These are phyloP conservation scores for Arachis monticola DNA, from an alignment of 331 rosid species.

Conservation along the genomic window DNA sequence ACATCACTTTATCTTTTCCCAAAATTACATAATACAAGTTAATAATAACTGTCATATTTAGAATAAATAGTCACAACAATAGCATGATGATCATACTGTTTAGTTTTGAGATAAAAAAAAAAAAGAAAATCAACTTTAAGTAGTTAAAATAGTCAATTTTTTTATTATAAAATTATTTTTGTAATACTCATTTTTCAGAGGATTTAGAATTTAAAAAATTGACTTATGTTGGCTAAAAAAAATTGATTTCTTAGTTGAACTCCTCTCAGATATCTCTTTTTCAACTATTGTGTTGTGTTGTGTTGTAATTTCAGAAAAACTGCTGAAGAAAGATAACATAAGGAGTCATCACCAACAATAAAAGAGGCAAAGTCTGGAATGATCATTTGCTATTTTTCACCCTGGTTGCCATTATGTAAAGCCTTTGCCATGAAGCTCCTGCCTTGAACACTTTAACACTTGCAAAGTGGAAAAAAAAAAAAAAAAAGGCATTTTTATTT, in stretches of 20 bases:
- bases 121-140: too few species aligned
- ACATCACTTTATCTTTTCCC: background rate
- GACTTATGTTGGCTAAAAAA: too few species aligned
- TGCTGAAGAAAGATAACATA: constrained; percentile 20
- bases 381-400: constrained; percentile 20
- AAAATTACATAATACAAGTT: background rate
- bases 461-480: background rate
- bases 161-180: too few species aligned
- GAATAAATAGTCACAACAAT: background rate
- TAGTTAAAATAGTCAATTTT: too few species aligned
- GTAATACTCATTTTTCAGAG: too few species aligned
- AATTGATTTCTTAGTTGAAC: too few species aligned
- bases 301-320: constrained; percentile 37
- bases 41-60: background rate
- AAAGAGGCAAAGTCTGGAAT: constrained; percentile 30
- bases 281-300: constrained; percentile 8
- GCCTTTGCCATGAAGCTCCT: background rate
- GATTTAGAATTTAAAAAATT: too few species aligned
- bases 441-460: constrained; percentile 20
- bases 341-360: constrained; percentile 41
- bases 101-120: background rate
- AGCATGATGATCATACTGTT: background rate
- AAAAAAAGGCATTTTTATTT: background rate
- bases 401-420: background rate
- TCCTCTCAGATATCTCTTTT: background rate